A percentile compares a stretch with the other conserved stretches of the same genome.
These are phyloP conservation scores for Pythium aristosporum DNA, from an alignment of 352 stramenopile species.

Conservation along the genomic window DNA sequence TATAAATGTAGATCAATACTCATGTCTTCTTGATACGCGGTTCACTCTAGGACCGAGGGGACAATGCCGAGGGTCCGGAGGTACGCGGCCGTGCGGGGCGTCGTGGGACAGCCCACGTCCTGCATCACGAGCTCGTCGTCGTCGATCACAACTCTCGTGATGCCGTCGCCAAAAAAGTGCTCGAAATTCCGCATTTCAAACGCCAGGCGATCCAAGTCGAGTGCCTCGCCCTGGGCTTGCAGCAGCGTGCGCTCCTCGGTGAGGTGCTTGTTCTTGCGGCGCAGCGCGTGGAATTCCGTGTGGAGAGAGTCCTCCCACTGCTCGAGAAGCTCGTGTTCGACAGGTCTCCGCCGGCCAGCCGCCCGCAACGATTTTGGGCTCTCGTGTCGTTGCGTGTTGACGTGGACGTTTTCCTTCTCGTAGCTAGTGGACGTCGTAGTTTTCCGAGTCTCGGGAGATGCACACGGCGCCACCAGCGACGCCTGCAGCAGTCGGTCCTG, in stretches of 20 bases:
- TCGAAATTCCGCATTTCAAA: conserved; percentile 26
- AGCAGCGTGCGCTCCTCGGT: conserved; percentile 19
- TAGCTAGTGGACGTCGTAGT: neutral
- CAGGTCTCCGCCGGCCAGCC: neutral
- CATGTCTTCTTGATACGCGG: neutral
- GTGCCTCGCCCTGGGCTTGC: conserved; percentile 11
- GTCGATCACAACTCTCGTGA: neutral
- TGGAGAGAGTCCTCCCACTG: conserved; percentile 25
- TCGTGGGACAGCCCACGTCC: conserved; percentile 23
- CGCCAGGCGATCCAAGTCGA: conserved; percentile 22
- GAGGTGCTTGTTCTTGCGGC: conserved; percentile 19
- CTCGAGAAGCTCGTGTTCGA: conserved; percentile 23
- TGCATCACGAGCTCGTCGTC: conserved; percentile 18
- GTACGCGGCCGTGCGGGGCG: conserved; percentile 22
- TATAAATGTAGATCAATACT: neutral
- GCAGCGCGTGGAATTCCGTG: conserved; percentile 17
- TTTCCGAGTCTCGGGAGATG: neutral
- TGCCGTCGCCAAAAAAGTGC: conserved; percentile 23
- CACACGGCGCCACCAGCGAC: conserved; percentile 28
- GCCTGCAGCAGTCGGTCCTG: conserved; percentile 76
- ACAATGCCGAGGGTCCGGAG: conserved; percentile 26
- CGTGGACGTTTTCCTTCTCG: conserved; percentile 29
- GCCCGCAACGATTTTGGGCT: neutral
- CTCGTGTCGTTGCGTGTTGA: conserved; percentile 20
- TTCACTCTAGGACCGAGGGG: conserved; percentile 18